Conservation (phyloP, 2,329 filamentous ascomycete species). For the Calonectria multiphialidica region DNA sequence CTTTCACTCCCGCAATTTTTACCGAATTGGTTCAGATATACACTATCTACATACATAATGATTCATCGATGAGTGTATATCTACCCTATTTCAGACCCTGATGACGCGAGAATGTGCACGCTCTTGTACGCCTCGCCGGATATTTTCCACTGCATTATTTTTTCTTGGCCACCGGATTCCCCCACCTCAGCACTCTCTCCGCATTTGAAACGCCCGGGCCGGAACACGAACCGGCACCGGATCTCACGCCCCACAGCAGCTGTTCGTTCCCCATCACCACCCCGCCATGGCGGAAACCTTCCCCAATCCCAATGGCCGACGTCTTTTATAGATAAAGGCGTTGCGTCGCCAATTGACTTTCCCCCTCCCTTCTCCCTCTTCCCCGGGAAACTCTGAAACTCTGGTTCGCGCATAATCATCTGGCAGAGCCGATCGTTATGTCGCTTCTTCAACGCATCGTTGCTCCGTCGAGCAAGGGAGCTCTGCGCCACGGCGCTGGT, state of each 20-base stretch:
- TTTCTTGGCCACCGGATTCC: background rate
- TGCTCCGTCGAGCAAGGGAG: conserved; percentile 42
- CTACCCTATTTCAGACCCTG: background rate
- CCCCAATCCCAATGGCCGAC: conserved; percentile 1
- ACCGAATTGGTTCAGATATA: conserved; percentile 6
- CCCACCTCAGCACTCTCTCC: conserved; percentile 4
- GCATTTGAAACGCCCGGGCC: conserved; percentile 17
- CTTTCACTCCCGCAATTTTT: background rate
- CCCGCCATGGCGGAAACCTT: conserved; percentile 34
- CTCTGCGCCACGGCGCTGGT: conserved; percentile 46
- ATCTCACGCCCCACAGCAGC: conserved; percentile 37
- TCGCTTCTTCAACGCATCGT: conserved; percentile 47
- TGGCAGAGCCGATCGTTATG: conserved; percentile 36
- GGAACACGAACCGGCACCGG: conserved; percentile 37
- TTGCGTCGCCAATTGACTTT: background rate
- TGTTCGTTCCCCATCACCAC: conserved; percentile 23
- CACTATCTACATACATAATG: conserved; percentile 7
- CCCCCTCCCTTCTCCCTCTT: background rate
- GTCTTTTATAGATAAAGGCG: conserved; percentile 15
- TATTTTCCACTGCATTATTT: background rate
- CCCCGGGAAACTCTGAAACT: background rate
- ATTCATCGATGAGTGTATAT: background rate
- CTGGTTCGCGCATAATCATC: background rate
- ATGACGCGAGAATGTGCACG: background rate
- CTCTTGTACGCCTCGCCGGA: background rate